Evolutionary conservation across 257 asterid species (phyloP).

Genomic region (Schizonepeta tenuifolia): DNA sequence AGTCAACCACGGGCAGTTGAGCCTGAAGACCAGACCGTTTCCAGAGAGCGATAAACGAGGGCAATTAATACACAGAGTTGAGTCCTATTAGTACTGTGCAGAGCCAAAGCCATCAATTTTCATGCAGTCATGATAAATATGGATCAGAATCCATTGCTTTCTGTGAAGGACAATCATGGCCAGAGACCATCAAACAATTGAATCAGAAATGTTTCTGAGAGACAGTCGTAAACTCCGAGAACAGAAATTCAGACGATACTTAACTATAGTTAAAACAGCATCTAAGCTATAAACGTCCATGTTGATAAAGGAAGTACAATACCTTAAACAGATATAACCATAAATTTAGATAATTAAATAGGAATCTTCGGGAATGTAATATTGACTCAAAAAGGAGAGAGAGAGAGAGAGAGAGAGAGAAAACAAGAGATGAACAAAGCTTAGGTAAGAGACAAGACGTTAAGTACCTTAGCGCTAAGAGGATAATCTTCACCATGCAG

Average conservation of each 20-base stretch:
- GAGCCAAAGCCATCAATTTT: conserved; percentile 28
- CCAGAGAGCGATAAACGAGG: conserved; percentile 20
- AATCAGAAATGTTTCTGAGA: conserved; percentile 7
- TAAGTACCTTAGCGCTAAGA: conserved; percentile 1
- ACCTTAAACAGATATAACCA: neutral
- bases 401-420: neutral
- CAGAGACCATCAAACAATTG: conserved; percentile 16
- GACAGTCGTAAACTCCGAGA: conserved; percentile 4
- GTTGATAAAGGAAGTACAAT: neutral
- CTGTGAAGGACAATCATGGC: conserved; percentile 25
- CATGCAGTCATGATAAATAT: conserved; percentile 17
- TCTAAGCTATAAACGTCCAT: conserved; percentile 5
- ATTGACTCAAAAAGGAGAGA: too few species aligned
- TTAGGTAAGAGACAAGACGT: conserved; percentile 8
- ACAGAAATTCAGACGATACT: neutral
- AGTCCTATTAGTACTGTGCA: neutral
- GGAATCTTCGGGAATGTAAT: neutral
- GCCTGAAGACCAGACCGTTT: neutral
- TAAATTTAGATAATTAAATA: neutral
- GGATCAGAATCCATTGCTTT: conserved; percentile 28
- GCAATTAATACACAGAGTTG: conserved; percentile 28
- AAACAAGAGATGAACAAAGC: neutral
- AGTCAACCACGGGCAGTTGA: neutral
- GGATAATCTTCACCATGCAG: conserved; percentile 12
- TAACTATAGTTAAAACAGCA: conserved; percentile 20